Conservation (phyloP, 2,329 filamentous ascomycete genomes). For the Curvularia eragrostidis region DNA sequence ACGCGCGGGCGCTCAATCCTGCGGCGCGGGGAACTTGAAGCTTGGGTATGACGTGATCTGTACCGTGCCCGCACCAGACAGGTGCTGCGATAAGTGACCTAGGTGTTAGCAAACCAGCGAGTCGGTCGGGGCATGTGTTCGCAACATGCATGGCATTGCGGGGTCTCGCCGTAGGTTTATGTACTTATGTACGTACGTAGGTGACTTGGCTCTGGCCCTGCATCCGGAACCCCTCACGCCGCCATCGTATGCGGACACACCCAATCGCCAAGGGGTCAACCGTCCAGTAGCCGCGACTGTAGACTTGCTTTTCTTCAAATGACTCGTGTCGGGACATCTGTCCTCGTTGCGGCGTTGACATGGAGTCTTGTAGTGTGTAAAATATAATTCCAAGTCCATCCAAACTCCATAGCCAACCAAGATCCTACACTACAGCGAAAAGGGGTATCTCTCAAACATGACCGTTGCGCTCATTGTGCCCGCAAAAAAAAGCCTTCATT, state of each 20-base stretch:
- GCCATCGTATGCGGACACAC: not conserved
- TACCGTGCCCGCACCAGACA: not conserved
- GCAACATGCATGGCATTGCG: not conserved
- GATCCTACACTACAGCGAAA: not conserved
- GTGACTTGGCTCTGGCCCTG: constrained; percentile 6
- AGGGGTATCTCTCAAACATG: constrained; percentile 6
- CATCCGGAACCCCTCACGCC: constrained; percentile 11
- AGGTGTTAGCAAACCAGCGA: not conserved
- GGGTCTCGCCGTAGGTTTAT: not conserved
- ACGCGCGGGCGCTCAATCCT: constrained; percentile 16
- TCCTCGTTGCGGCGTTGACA: not conserved
- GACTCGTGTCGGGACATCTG: not conserved
- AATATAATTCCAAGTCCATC: not conserved
- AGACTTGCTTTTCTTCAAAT: not conserved
- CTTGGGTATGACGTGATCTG: constrained; percentile 17
- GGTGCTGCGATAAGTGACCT: not conserved
- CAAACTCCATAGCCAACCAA: not conserved
- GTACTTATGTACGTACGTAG: constrained; percentile 4
- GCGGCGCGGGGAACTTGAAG: constrained; percentile 20
- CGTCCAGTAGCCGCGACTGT: not conserved
- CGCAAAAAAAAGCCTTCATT: not conserved
- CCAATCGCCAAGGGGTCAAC: not conserved
- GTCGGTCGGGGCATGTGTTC: not conserved
- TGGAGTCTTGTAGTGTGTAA: not conserved
- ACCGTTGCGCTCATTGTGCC: not conserved